Base-by-base conservation (phyloP, 1,284 basidiomycete genomes). In the Fomes fomentarius region DNA sequence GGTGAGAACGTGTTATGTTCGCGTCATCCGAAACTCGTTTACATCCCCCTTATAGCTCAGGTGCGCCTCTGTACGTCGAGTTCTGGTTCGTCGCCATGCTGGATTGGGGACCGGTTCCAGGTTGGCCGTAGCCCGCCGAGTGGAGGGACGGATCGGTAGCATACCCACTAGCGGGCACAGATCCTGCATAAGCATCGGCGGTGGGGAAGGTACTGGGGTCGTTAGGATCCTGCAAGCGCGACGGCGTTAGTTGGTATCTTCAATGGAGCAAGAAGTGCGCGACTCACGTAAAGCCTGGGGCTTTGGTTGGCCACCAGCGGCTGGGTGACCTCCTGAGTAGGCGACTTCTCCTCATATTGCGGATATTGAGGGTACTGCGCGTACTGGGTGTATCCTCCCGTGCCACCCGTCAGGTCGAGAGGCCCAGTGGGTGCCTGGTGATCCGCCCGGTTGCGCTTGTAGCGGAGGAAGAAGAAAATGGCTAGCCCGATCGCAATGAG, bases 191-290 rank as follows among this genome's bases (percentile, higher is more conserved):
- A 14, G 46, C 41, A 7, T 25, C 24, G 8, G 21, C 52, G 17
- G 30, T 17, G 41, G 59, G 56, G 56, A 61, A 61, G 4, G 59
- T 57, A 26, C 35, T 61, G 40, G 59, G 56, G 39, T 61, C 56
- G 38, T 61, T 52, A 9, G 59, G 59, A 35, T 61, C 51, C 59
- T 61, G 19, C 10, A 11, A 4, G 12, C 4, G 10, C 31, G 31
- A 33, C 31, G 9, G 31, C 11, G 31, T 33, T 33, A 11, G 42
- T 4, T 12, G 8, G 26, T 31, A 12, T n/a, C 11, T 9, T 11
- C 6, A 3, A 8, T 14, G 15, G 4, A 12, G 30, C 43, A 14
- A 12, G 31, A 11, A 45, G 30, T 9, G 8, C 33, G 28, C 11
- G 10, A 42, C 58, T 54, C 30, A 60, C 58, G 43, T 56, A 56